These are phyloP conservation scores for Pseudoturritis turrita DNA, from an alignment of 345 rosid genomes.

Conservation along the genomic window DNA sequence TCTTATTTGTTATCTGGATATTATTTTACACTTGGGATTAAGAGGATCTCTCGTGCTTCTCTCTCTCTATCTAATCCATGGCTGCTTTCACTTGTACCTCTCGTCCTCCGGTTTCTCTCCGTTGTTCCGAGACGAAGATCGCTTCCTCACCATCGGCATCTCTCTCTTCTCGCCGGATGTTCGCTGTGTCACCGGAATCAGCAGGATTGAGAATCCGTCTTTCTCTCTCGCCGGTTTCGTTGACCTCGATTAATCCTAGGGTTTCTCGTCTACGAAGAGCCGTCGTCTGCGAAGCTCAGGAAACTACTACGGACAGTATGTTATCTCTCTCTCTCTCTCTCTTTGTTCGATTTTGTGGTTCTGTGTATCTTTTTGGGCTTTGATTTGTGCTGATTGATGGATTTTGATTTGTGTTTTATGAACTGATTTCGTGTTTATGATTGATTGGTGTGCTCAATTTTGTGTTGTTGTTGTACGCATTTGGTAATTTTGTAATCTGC, in stretches of 20 bases:
- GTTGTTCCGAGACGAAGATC: constrained; percentile 14
- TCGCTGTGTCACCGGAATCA: constrained; percentile 38
- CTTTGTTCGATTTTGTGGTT: background rate
- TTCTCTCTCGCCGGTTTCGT: constrained; percentile 28
- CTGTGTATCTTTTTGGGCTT: background rate
- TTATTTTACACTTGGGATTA: constrained; percentile 21
- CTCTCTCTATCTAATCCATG: constrained; percentile 31
- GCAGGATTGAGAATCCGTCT: constrained; percentile 43
- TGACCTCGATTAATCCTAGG: constrained; percentile 31
- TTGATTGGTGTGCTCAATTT: background rate
- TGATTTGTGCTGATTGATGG: background rate
- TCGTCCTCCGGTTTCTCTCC: constrained; percentile 29
- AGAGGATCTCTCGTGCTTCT: constrained; percentile 17
- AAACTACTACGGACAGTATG: constrained; percentile 37
- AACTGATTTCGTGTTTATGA: background rate
- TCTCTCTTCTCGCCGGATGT: constrained; percentile 17
- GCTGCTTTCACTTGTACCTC: constrained; percentile 38
- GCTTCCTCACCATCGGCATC: constrained; percentile 18
- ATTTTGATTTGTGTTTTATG: background rate
- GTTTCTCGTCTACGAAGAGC: constrained; percentile 32
- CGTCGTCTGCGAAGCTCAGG: constrained; percentile 57
- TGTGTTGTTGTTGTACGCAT: background rate
- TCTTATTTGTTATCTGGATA: constrained; percentile 17
- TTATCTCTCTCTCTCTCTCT: background rate
- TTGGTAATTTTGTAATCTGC: background rate